These are phyloP conservation scores for Rhizopogon vesiculosus DNA, from an alignment of 768 basidiomycete species.

Conservation along the genomic window DNA sequence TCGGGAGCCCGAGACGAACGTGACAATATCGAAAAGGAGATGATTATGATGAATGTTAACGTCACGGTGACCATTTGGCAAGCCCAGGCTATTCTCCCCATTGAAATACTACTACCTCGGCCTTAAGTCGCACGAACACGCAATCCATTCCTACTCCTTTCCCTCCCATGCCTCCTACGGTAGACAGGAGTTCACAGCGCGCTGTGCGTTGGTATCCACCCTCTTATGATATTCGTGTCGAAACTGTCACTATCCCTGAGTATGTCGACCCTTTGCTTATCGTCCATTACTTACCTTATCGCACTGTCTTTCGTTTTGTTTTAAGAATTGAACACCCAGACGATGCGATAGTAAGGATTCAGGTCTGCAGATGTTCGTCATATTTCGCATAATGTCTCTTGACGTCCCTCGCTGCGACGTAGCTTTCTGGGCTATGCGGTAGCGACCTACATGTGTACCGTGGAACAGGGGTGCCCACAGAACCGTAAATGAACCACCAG, in stretches of 20 bases:
- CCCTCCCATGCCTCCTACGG: not conserved
- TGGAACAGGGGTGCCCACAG: conserved; percentile 48
- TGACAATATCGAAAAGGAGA: too few relatives aligned
- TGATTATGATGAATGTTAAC: too few relatives aligned
- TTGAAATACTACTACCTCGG: not conserved
- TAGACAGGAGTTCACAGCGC: conserved; percentile 16
- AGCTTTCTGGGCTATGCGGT: conserved; percentile 69
- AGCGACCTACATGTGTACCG: conserved; percentile 76
- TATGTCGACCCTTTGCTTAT: conserved; percentile 25
- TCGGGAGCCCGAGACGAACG: too few relatives aligned
- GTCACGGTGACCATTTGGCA: too few relatives aligned
- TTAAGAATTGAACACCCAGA: conserved; percentile 65
- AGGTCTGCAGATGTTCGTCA: conserved; percentile 33
- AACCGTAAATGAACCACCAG: conserved; percentile 39
- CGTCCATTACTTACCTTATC: not conserved
- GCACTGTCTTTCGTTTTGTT: not conserved
- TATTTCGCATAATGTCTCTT: not conserved
- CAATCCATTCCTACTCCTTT: too few relatives aligned
- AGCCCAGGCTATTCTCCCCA: too few relatives aligned
- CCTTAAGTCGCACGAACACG: not conserved
- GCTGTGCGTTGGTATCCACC: conserved; percentile 66
- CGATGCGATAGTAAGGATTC: conserved; percentile 75
- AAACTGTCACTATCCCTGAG: conserved; percentile 51
- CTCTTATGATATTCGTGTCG: conserved; percentile 67
- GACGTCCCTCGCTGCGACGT: not conserved